Conservation (phyloP, 108 stramenopile species). For the Thalassiosira profunda region DNA sequence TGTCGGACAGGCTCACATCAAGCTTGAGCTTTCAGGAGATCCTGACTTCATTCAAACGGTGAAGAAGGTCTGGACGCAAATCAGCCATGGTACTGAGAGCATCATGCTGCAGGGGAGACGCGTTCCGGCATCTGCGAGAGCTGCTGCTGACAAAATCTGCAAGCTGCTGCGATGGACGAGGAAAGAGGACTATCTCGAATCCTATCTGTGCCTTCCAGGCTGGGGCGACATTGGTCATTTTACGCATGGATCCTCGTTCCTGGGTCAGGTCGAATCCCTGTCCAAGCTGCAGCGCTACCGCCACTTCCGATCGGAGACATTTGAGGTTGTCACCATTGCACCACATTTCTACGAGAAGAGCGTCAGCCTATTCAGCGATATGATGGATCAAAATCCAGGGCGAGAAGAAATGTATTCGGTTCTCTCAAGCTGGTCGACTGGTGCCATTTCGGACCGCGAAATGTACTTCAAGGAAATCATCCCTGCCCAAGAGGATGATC, state of each 20-base stretch:
- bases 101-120: conserved; percentile 51
- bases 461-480: conserved; percentile 55
- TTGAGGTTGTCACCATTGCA: conserved; percentile 77
- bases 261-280: conserved; percentile 55
- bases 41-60: conserved; percentile 62
- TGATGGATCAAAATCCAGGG: conserved; percentile 59
- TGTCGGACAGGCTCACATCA: conserved; percentile 79
- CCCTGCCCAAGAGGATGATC: conserved; percentile 29
- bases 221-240: conserved; percentile 64
- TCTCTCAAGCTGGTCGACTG: conserved; percentile 67
- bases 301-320: conserved; percentile 69
- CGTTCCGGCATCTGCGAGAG: conserved; percentile 44
- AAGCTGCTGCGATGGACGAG: conserved; percentile 65
- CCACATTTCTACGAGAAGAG: conserved; percentile 29
- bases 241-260: conserved; percentile 51
- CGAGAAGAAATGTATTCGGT: conserved; percentile 57
- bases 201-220: conserved; percentile 61
- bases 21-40: conserved; percentile 80
- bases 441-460: conserved; percentile 46
- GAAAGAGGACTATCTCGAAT: conserved; percentile 70
- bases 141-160: conserved; percentile 61
- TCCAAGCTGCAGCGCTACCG: conserved; percentile 54
- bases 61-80: conserved; percentile 72
- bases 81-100: too few relatives aligned
- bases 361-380: conserved; percentile 58